Percentiles rank a stretch among this genome's conserved stretches.
These are phyloP conservation scores for Ceratobasidium sp. DNA, from an alignment of 1,284 basidiomycete genomes.

Conservation along the genomic window DNA sequence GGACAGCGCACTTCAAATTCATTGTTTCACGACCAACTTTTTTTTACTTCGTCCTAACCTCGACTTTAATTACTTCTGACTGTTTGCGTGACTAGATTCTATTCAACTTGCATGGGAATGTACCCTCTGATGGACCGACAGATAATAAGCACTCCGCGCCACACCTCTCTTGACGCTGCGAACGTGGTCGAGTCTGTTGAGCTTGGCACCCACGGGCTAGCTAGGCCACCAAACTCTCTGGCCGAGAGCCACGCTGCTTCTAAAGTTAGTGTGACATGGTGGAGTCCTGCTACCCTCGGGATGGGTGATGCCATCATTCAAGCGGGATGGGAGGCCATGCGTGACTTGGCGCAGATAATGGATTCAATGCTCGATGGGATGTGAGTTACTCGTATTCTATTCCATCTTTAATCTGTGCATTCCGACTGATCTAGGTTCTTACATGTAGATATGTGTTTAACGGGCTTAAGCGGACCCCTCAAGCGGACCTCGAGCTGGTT, in stretches of 20 bases:
- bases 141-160: constrained; percentile 36
- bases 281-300: constrained; percentile 27
- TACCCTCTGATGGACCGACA: constrained; percentile 38
- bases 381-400: not conserved
- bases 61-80: not conserved
- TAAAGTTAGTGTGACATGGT: constrained; percentile 7
- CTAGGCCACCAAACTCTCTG: not conserved
- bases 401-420: not conserved
- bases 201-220: not conserved
- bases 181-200: constrained; percentile 2
- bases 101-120: constrained; percentile 36
- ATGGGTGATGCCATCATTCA: constrained; percentile 32
- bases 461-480: constrained; percentile 31
- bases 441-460: constrained; percentile 31
- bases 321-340: constrained; percentile 39
- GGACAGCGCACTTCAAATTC: not conserved
- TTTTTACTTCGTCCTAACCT: not conserved
- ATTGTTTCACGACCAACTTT: not conserved
- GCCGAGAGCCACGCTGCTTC: constrained; percentile 11
- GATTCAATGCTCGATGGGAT: constrained; percentile 36
- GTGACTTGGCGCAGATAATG: constrained; percentile 29
- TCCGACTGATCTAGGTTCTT: not conserved
- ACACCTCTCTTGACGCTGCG: constrained; percentile 26
- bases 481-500: constrained; percentile 31
- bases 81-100: constrained; percentile 5